These are phyloP conservation scores for Dryadomyces quercivorus DNA, from an alignment of 2,329 filamentous ascomycete genomes.

Conservation along the genomic window DNA sequence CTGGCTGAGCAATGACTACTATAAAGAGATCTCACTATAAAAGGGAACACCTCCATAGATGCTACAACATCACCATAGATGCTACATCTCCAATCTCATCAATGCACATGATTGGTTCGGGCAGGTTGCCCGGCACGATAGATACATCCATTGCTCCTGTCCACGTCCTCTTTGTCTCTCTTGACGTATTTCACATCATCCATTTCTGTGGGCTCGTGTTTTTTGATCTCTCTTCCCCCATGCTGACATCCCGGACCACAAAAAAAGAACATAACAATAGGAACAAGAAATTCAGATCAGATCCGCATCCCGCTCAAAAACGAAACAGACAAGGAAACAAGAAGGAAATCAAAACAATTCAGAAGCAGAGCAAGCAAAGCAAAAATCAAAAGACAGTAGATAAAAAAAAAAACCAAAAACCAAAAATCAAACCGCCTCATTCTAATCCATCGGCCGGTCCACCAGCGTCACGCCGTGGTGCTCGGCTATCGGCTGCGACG, in stretches of 20 bases:
- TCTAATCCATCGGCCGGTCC: constrained; percentile 60
- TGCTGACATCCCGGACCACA: not conserved
- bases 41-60: too few species aligned
- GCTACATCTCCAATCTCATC: too few species aligned
- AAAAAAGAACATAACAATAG: not conserved
- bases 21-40: too few species aligned
- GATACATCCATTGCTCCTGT: not conserved
- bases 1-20: too few species aligned
- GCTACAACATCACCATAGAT: too few species aligned
- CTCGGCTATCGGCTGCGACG: not conserved
- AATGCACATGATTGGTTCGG: not conserved
- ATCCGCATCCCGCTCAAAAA: not conserved
- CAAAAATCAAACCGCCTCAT: not conserved
- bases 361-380: not conserved
- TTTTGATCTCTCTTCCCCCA: not conserved
- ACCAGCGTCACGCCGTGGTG: constrained; percentile 51
- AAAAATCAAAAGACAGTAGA: not conserved
- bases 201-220: not conserved
- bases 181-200: not conserved
- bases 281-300: not conserved
- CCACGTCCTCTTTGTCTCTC: not conserved
- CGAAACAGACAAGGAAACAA: not conserved
- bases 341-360: not conserved
- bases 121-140: not conserved
- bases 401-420: not conserved